These are phyloP conservation scores for Linnemannia hyalina DNA, from an alignment of 192 early-diverging fungal species.

Conservation along the genomic window DNA sequence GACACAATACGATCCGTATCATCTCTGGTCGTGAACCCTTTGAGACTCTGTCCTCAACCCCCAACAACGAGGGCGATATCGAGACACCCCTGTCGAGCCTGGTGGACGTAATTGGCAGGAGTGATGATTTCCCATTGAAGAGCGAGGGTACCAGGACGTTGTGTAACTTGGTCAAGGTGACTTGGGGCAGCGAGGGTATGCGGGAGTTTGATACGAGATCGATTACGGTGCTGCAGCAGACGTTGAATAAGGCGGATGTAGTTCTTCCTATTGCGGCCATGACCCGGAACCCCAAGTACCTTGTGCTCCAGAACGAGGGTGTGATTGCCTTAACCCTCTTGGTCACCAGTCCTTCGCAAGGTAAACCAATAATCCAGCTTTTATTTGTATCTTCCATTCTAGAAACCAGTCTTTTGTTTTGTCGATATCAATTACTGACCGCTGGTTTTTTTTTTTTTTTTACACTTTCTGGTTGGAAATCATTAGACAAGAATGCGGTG, in stretches of 20 bases:
- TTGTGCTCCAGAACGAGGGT: conserved; percentile 70
- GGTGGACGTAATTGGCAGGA: conserved; percentile 59
- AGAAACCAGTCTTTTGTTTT: no score
- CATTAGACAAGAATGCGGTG: conserved; percentile 28
- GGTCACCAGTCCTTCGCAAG: conserved; percentile 53
- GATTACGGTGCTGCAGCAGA: conserved; percentile 52
- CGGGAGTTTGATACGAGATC: conserved; percentile 38
- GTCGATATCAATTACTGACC: background rate
- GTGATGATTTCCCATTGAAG: conserved; percentile 65
- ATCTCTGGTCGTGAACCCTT: conserved; percentile 53
- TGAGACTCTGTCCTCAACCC: conserved; percentile 36
- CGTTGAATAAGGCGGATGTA: conserved; percentile 47
- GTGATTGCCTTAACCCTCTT: conserved; percentile 67
- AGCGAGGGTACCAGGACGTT: conserved; percentile 69
- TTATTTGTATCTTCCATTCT: background rate
- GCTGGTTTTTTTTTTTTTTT: background rate
- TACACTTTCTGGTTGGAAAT: background rate
- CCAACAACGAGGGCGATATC: conserved; percentile 27
- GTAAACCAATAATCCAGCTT: conserved; percentile 18
- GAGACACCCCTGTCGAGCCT: conserved; percentile 45
- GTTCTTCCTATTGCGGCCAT: conserved; percentile 59
- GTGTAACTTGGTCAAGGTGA: conserved; percentile 64
- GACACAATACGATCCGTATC: conserved; percentile 44
- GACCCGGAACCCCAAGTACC: conserved; percentile 65
- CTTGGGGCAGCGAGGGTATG: conserved; percentile 60